Conservation (phyloP, 2,329 filamentous ascomycete genomes). For the Elsinoe batatas region DNA sequence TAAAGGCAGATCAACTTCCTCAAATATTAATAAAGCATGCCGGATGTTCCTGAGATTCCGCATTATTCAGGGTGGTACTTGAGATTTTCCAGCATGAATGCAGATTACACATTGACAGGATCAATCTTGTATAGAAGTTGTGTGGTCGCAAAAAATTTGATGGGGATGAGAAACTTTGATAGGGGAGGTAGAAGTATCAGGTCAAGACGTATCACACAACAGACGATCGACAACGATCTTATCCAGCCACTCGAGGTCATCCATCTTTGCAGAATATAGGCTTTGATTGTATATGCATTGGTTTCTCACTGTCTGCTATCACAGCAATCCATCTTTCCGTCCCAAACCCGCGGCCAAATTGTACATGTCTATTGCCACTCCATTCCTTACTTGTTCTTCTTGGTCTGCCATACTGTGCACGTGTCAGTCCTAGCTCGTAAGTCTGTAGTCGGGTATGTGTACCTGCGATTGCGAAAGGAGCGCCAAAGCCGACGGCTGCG, state of each 20-base stretch:
- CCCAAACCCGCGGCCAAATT: background rate
- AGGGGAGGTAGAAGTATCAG: background rate
- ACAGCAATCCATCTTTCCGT: conserved; percentile 13
- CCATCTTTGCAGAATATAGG: background rate
- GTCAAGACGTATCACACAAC: background rate
- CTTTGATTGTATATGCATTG: conserved; percentile 16
- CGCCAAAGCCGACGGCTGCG: conserved; percentile 47
- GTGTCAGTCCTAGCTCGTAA: conserved; percentile 20
- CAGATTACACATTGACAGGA: conserved; percentile 1
- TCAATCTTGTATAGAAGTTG: background rate
- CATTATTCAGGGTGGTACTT: conserved; percentile 46
- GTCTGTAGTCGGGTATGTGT: conserved; percentile 27
- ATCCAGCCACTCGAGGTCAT: too few species aligned
- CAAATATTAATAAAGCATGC: conserved; percentile 54
- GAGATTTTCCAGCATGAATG: background rate
- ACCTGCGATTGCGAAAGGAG: conserved; percentile 56
- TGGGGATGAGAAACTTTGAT: background rate
- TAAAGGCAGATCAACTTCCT: conserved; percentile 47
- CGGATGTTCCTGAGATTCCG: conserved; percentile 76
- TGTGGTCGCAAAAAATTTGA: background rate
- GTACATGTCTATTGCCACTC: conserved; percentile 1
- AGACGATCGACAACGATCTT: too few species aligned
- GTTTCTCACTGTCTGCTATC: conserved; percentile 15
- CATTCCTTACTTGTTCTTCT: conserved; percentile 45
- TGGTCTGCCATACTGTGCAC: conserved; percentile 53